Conservation (phyloP, 2,329 filamentous ascomycete species). For the Cercospora sp. region DNA sequence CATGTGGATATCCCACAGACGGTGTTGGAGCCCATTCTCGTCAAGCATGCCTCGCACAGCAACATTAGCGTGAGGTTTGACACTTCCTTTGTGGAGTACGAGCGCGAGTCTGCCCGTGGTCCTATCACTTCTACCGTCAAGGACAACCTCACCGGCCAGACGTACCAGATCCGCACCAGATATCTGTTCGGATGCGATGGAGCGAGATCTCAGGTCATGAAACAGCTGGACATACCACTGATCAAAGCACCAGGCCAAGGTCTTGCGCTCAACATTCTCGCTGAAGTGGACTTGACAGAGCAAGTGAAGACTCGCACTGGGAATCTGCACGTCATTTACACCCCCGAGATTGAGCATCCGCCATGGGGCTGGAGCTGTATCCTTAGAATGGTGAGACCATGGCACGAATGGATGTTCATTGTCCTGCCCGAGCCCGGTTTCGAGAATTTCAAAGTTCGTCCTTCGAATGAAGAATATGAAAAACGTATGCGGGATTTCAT, state of each 20-base stretch:
- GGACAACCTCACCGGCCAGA: conserved; percentile 39
- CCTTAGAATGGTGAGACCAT: conserved; percentile 63
- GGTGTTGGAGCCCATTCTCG: conserved; percentile 46
- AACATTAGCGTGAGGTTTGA: conserved; percentile 47
- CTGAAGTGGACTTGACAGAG: conserved; percentile 54
- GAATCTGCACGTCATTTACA: conserved; percentile 62
- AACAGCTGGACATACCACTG: conserved; percentile 51
- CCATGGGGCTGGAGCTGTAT: conserved; percentile 54
- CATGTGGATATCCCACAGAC: conserved; percentile 48
- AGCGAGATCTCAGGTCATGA: conserved; percentile 48
- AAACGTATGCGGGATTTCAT: conserved; percentile 52
- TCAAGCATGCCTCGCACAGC: conserved; percentile 40
- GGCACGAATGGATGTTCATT: conserved; percentile 58
- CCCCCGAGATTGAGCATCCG: conserved; percentile 52
- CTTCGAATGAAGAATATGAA: conserved; percentile 51
- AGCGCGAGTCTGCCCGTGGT: conserved; percentile 25
- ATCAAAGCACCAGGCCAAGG: conserved; percentile 47
- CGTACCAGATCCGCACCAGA: conserved; percentile 53
- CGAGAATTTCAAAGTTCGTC: conserved; percentile 41
- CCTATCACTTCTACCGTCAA: conserved; percentile 41
- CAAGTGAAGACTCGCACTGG: conserved; percentile 54
- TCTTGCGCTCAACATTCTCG: conserved; percentile 52
- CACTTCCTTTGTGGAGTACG: conserved; percentile 39
- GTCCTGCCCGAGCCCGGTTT: conserved; percentile 49
- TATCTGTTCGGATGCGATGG: conserved; percentile 64